Percentiles rank a stretch among this genome's conserved stretches.
phyloP scores from a whole-genome alignment of 169 alveolate genomes.

The Cryptosporidium felis region DNA sequence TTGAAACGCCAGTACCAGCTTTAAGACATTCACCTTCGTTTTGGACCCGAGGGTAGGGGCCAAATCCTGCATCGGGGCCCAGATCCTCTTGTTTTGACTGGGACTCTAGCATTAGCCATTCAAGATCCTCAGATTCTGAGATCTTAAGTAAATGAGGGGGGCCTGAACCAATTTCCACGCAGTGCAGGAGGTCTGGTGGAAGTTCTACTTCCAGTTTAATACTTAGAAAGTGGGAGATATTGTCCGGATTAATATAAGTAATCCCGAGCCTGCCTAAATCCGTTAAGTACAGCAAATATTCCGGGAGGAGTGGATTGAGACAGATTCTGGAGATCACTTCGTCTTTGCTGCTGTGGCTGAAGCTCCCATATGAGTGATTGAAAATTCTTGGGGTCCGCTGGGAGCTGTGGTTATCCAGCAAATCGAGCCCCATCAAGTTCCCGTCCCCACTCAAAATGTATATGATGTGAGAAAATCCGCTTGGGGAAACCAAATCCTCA shows the following conservation, averaged over 20 bases:
- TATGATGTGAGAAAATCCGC: slow-evolving; percentile 50
- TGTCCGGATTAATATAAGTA: slow-evolving; percentile 31
- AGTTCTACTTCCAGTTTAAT: too few relatives aligned
- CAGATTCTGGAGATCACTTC: slow-evolving; percentile 21
- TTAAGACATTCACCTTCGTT: too few relatives aligned
- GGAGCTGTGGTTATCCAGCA: not conserved
- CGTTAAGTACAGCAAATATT: not conserved
- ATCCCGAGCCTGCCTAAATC: slow-evolving; percentile 24
- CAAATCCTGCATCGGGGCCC: too few relatives aligned
- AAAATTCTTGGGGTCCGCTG: not conserved
- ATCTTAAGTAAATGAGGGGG: not conserved
- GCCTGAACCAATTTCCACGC: too few relatives aligned
- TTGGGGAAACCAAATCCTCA: slow-evolving; percentile 21
- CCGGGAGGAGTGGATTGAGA: not conserved
- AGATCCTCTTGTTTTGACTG: not conserved
- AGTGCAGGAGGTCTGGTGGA: too few relatives aligned
- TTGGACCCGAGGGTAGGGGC: too few relatives aligned
- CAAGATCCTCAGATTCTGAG: not conserved
- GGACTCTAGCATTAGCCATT: not conserved
- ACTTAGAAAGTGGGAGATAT: not conserved
- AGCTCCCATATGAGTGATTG: not conserved
- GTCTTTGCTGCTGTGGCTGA: not conserved
- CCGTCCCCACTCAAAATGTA: slow-evolving; percentile 48
- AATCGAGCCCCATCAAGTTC: slow-evolving; percentile 7
- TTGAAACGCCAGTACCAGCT: too few relatives aligned